Evolutionary conservation across 805 yeast species (phyloP), one percentile per base, ranked within the genome.

Genomic region (Schizosaccharomyces japonicus): DNA sequence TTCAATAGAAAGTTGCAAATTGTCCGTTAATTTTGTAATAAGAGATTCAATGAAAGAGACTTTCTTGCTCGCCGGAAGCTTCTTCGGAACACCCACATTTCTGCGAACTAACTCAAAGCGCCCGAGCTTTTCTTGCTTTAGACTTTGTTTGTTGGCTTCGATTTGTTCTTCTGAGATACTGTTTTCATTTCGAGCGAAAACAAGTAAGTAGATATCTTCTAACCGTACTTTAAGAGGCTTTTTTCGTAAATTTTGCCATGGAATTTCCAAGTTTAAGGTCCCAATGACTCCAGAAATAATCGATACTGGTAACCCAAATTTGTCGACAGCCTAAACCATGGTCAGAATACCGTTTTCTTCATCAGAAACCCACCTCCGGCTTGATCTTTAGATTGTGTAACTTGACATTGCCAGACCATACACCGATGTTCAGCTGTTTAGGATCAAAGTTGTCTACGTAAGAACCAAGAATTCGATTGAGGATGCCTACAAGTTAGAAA

Each of bases 341-440:
- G 39, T 47, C 29, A 50, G 49, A 13, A 19, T 17, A 39, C 4
- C 17, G 40, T 8, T 36, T 11, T 19, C 21, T 30, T 25, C n/a
- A 17, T n/a, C n/a, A n/a, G n/a, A n/a, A n/a, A 44, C 13, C 44
- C 50, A 63, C 66, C 58, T 85, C 95, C 51, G 80, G 78, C 62
- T 81, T 83, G 50, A 90, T 66, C 49, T 77, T 71, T 51, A 92
- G 69, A 58, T 85, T 76, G 52, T 69, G 70, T 48, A 90, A 66
- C 58, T 81, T 81, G 28, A 85, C 96, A 66, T 90, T 96, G 32
- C 99, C 99, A 56, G 84, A 75, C 94, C 96, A 85, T 30, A 90
- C 84, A 4, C 96, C 98, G 49, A 90, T 85, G 19, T 90, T 85
- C 56, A 90, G 66, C 58, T 90, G 95, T 54, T 80, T 81, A 15